Evolutionary conservation across 179 eudicot species (phyloP).

Genomic region (Silene noctiflora): DNA sequence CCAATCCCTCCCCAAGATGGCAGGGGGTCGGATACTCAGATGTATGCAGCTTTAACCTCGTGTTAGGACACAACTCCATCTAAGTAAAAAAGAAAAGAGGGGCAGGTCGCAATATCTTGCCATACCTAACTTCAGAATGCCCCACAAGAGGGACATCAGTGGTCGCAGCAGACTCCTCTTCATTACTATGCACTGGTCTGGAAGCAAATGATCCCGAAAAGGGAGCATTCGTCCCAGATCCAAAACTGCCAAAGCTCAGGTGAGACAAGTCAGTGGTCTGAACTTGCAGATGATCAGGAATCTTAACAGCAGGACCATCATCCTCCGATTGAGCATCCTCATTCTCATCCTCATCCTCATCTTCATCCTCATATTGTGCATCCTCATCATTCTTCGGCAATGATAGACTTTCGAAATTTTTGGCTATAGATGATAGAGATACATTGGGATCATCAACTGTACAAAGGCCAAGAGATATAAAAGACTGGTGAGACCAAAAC

Average conservation of each 20-base stretch:
- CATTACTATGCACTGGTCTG: conserved; percentile 33
- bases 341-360: conserved; percentile 3
- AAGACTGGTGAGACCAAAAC: not conserved
- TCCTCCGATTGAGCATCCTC: conserved; percentile 47
- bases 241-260: conserved; percentile 95
- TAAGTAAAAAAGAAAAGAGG: not conserved
- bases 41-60: no score
- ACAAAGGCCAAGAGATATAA: not conserved
- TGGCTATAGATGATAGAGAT: conserved; percentile 58
- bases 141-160: conserved; percentile 49
- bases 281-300: conserved; percentile 83
- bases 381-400: conserved; percentile 50
- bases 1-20: no score
- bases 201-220: conserved; percentile 54
- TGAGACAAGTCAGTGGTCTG: conserved; percentile 75
- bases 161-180: conserved; percentile 35
- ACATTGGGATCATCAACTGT: conserved; percentile 57
- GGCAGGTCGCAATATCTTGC: conserved; percentile 2
- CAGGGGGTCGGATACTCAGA: no score
- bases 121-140: conserved; percentile 61
- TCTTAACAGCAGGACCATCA: conserved; percentile 72
- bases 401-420: conserved; percentile 65
- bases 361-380: conserved; percentile 48
- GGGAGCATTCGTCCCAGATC: conserved; percentile 50
- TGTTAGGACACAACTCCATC: no score